Percentiles rank a stretch among this genome's conserved stretches.
Conservation (phyloP, 306 rosid species). For the Malus sylvestris region DNA sequence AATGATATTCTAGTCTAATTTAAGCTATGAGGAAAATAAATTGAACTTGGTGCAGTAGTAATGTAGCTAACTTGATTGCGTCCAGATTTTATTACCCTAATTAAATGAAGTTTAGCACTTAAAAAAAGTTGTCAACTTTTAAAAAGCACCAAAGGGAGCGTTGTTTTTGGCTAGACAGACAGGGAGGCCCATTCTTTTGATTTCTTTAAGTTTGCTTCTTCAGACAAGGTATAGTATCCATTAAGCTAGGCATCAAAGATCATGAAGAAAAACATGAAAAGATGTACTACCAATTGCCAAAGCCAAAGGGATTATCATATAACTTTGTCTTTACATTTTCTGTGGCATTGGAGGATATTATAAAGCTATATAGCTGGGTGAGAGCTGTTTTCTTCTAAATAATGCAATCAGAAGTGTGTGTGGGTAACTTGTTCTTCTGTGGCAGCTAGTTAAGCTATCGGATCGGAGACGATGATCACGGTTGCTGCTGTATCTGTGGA, state of each 20-base stretch:
- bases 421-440: slow-evolving; percentile 19
- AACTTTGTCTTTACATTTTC: slow-evolving; percentile 66
- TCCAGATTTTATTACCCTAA: neutral
- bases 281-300: neutral
- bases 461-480: slow-evolving; percentile 27
- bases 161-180: slow-evolving; percentile 46
- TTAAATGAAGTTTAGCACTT: slow-evolving; percentile 28
- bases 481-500: slow-evolving; percentile 28
- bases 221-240: slow-evolving; percentile 84
- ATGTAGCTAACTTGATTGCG: neutral
- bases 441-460: slow-evolving; percentile 22
- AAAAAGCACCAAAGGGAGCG: slow-evolving; percentile 33
- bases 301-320: slow-evolving; percentile 43
- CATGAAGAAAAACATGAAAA: slow-evolving; percentile 39
- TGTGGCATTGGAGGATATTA: slow-evolving; percentile 16
- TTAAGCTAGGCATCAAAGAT: slow-evolving; percentile 71
- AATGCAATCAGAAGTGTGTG: slow-evolving; percentile 29
- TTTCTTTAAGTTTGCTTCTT: slow-evolving; percentile 62
- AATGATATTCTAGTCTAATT: neutral
- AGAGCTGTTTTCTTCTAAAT: slow-evolving; percentile 23
- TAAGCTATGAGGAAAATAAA: too few relatives aligned
- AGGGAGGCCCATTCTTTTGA: slow-evolving; percentile 64
- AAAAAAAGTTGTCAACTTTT: slow-evolving; percentile 34
- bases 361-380: slow-evolving; percentile 26
- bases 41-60: too few relatives aligned